These are phyloP conservation scores for Botrytis deweyae DNA, from an alignment of 2,329 filamentous ascomycete species.

Conservation along the genomic window DNA sequence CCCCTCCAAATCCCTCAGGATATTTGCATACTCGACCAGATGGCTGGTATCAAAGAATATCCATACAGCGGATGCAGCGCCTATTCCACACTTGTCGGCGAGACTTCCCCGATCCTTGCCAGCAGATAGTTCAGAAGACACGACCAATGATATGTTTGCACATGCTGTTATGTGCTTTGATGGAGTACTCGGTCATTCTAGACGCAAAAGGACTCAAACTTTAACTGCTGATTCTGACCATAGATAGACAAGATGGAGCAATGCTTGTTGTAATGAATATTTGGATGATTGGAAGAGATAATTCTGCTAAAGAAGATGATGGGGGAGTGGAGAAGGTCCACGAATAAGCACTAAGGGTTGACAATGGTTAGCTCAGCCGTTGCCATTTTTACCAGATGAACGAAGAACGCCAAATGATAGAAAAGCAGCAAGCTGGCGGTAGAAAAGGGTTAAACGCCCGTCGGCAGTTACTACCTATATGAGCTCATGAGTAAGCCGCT, in stretches of 20 bases:
- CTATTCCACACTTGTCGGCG: not conserved
- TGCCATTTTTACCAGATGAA: not conserved
- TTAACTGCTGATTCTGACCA: not conserved
- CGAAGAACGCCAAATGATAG: not conserved
- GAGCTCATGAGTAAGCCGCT: not conserved
- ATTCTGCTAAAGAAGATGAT: not conserved
- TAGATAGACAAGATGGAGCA: not conserved
- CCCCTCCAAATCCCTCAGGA: not conserved
- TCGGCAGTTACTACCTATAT: slow-evolving; percentile 1
- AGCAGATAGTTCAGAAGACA: slow-evolving; percentile 12
- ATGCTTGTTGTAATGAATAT: not conserved
- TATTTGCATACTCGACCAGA: not conserved
- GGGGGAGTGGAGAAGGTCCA: slow-evolving; percentile 12
- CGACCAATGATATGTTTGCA: slow-evolving; percentile 10
- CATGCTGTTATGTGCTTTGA: slow-evolving; percentile 5
- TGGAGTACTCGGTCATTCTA: slow-evolving; percentile 15
- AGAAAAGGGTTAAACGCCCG: slow-evolving; percentile 6
- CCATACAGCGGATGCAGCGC: not conserved
- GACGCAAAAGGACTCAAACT: not conserved
- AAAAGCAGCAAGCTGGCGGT: slow-evolving; percentile 4
- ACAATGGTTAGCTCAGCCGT: not conserved
- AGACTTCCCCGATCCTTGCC: slow-evolving; percentile 10
- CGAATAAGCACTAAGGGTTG: not conserved
- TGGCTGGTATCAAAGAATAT: not conserved
- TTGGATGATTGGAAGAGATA: slow-evolving; percentile 4